Evolutionary conservation across 768 basidiomycete genomes (phyloP).

Genomic region (Lactarius quietus): DNA sequence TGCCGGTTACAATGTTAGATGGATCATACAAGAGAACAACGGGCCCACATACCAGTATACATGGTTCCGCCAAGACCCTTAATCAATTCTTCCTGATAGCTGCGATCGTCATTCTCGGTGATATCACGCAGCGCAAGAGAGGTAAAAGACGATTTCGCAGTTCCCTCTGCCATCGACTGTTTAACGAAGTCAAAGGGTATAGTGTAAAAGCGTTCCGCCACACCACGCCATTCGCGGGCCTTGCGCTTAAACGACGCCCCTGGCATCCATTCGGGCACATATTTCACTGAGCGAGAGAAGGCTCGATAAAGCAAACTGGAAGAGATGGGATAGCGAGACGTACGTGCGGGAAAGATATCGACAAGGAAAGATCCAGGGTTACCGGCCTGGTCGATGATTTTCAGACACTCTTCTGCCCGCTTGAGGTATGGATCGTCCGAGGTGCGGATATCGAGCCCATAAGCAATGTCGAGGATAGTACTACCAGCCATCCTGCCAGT

Average conservation of each 20-base stretch:
- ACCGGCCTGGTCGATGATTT: conserved; percentile 20
- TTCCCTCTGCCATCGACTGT: conserved; percentile 20
- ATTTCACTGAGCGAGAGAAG: conserved; percentile 22
- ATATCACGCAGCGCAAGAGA: conserved; percentile 25
- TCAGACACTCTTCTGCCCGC: conserved; percentile 23
- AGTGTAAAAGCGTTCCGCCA: conserved; percentile 23
- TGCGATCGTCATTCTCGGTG: conserved; percentile 22
- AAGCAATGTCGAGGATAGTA: conserved; percentile 23
- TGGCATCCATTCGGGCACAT: conserved; percentile 29
- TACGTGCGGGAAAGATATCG: conserved; percentile 30
- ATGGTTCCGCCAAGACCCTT: conserved; percentile 23
- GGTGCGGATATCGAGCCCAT: conserved; percentile 24
- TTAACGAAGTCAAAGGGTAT: conserved; percentile 27
- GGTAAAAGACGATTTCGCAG: conserved; percentile 19
- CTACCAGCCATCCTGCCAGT: conserved; percentile 21
- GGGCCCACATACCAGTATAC: conserved; percentile 17
- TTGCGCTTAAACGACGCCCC: conserved; percentile 28
- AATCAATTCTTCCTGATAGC: conserved; percentile 27
- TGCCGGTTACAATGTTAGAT: conserved; percentile 4
- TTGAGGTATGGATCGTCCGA: conserved; percentile 24
- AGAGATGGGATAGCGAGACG: neutral
- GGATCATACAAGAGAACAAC: neutral
- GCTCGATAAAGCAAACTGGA: neutral
- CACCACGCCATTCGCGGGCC: conserved; percentile 25
- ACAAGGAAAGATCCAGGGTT: conserved; percentile 30